phyloP scores from a whole-genome alignment of 2,329 filamentous ascomycete species.

The Arthrobotrys pseudoclavata region DNA sequence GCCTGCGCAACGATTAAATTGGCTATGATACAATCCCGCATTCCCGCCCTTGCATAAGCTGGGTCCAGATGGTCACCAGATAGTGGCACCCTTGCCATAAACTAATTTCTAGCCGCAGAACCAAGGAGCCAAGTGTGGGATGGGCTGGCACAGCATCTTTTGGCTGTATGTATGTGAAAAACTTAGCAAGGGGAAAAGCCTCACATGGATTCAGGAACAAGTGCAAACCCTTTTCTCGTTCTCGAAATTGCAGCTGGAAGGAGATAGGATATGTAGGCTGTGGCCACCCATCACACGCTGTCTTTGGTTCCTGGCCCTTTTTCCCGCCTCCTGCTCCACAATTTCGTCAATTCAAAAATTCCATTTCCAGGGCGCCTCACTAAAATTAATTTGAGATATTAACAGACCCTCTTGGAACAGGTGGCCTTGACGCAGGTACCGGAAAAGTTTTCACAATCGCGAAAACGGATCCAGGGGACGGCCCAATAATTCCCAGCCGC shows the following conservation, averaged over 20 bases:
- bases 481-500: conserved; percentile 41
- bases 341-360: conserved; percentile 38
- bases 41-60: conserved; percentile 61
- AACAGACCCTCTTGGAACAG: conserved; percentile 34
- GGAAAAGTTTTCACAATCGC: conserved; percentile 54
- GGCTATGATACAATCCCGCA: conserved; percentile 60
- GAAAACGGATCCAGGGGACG: conserved; percentile 29
- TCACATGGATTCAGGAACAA: conserved; percentile 36
- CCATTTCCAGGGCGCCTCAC: conserved; percentile 29
- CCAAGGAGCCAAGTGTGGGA: conserved; percentile 35
- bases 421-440: conserved; percentile 58
- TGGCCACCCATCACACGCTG: not conserved
- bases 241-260: conserved; percentile 59
- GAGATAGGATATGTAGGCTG: conserved; percentile 34
- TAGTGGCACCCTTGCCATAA: conserved; percentile 48
- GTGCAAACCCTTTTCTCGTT: conserved; percentile 28
- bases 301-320: conserved; percentile 10
- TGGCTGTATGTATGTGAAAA: conserved; percentile 14
- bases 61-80: conserved; percentile 60
- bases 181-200: conserved; percentile 41
- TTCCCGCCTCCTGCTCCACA: conserved; percentile 49
- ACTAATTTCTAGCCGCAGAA: conserved; percentile 49
- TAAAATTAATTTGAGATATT: conserved; percentile 49
- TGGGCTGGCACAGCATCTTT: conserved; percentile 12
- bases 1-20: conserved; percentile 50